These are phyloP conservation scores for Cystofilobasidium capitatum DNA, from an alignment of 768 basidiomycete genomes.

Conservation along the genomic window DNA sequence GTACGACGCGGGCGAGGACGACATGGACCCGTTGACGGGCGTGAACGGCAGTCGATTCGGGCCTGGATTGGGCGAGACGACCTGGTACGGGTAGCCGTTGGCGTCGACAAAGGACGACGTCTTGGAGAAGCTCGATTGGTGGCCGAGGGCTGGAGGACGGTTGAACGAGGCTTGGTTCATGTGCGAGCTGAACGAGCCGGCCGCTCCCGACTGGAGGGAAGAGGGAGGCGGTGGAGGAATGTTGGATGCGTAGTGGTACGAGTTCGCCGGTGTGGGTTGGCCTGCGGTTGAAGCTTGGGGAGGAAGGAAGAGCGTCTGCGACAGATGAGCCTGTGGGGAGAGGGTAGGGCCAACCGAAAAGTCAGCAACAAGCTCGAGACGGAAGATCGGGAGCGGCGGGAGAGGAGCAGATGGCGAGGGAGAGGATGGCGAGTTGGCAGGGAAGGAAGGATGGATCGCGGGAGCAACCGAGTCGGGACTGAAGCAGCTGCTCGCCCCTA, in stretches of 20 bases:
- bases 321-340: constrained; percentile 18
- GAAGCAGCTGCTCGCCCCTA: not conserved
- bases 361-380: not conserved
- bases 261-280: constrained; percentile 20
- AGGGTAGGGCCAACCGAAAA: not conserved
- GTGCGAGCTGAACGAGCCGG: constrained; percentile 8
- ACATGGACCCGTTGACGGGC: constrained; percentile 2
- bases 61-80: not conserved
- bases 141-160: not conserved
- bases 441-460: not conserved
- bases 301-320: constrained; percentile 23
- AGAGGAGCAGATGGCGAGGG: not conserved
- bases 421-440: not conserved
- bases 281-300: constrained; percentile 2
- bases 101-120: not conserved
- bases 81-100: not conserved
- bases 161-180: not conserved
- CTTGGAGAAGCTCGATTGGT: not conserved
- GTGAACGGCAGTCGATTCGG: constrained; percentile 14
- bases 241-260: constrained; percentile 13
- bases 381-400: not conserved
- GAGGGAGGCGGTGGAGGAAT: constrained; percentile 15
- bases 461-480: not conserved
- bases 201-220: constrained; percentile 14
- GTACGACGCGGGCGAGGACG: constrained; percentile 5